Evolutionary conservation across 495 filamentous ascomycete genomes (phyloP), one percentile per base, ranked within the genome.

Genomic region (Penicillium dipodomyicola): DNA sequence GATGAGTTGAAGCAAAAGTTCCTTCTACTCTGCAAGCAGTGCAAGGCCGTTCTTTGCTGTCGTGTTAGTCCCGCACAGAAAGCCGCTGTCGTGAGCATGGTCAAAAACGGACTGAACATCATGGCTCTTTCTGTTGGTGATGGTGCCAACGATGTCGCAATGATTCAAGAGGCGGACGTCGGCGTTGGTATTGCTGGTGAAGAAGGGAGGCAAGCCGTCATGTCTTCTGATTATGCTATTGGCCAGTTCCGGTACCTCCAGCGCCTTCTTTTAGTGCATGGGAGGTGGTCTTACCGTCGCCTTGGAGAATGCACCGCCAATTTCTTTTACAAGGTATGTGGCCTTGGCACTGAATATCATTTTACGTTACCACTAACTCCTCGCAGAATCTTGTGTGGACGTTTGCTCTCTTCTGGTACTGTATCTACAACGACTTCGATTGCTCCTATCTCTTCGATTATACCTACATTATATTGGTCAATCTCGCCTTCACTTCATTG

Each of bases 161-260:
- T 99, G 95, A 99, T 99, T 68, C 95, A 99, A 73, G 92, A 97
- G 72, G 95, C 95, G 5, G 92, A 99, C 73, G 91, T 97, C 19
- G 95, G 95, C 70, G 93, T 99, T 52, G 95, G 95, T 70, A 97
- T 99, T 71, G 93, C 95, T 58, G 95, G 95, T 72, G 91, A 92
- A 60, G 95, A 99, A 81, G 95, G 95, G 52, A 82, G 95, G 68
- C 92, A 96, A 70, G 95, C 95, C 39, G 95, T 92, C 67, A 99
- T 99, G 95, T 97, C 90, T 40, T 93, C 95, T 10, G 95, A 99
- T 72, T 99, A 96, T 72, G 94, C 94, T 37, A 96, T 99, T 66
- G 95, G 92, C 17, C 95, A 99, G 72, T 99, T 99, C 78, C 84
- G 92, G 25, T 99, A 92, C 74, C 78, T 99, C 39, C 87, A 92